A percentile compares a stretch with the other conserved stretches of the same genome.
These are phyloP conservation scores for Periconia digitata DNA, from an alignment of 2,329 filamentous ascomycete genomes.

Conservation along the genomic window DNA sequence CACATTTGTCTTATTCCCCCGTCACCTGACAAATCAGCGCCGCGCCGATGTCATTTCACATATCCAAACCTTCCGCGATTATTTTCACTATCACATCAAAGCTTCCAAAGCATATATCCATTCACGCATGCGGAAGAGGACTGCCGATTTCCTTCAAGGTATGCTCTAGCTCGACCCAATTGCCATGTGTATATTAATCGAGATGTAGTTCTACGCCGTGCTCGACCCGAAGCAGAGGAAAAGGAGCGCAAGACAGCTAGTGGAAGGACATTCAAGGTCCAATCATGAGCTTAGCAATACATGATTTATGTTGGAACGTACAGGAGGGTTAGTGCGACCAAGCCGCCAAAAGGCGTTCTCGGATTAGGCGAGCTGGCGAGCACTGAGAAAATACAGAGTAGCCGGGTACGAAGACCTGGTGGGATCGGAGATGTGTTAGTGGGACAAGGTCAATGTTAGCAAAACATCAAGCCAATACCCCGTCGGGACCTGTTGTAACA, in stretches of 20 bases:
- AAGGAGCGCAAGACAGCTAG: slow-evolving; percentile 98
- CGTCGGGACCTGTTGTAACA: no score
- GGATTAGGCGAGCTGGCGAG: no score
- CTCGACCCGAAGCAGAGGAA: slow-evolving; percentile 92
- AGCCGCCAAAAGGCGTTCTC: no score
- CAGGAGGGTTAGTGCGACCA: background rate
- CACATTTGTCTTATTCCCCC: slow-evolving; percentile 95
- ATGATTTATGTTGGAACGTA: background rate
- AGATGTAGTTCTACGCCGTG: slow-evolving; percentile 81
- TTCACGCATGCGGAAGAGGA: slow-evolving; percentile 95
- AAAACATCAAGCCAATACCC: background rate
- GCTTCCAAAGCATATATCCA: slow-evolving; percentile 99
- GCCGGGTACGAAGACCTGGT: no score
- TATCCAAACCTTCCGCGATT: slow-evolving; percentile 99
- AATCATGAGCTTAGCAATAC: slow-evolving; percentile 39
- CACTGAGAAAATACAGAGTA: no score
- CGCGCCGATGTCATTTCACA: slow-evolving; percentile 96
- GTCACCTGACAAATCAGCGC: slow-evolving; percentile 86
- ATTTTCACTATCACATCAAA: slow-evolving; percentile 99
- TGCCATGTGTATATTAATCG: slow-evolving; percentile 36
- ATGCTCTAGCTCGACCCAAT: slow-evolving; percentile 30
- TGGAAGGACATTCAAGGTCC: slow-evolving; percentile 82
- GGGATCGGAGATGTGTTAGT: no score
- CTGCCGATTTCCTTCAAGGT: slow-evolving; percentile 98
- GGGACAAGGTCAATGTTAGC: background rate